phyloP scores from a whole-genome alignment of 371 early-diverging fungal species.

The Choanephora cucurbitarum region DNA sequence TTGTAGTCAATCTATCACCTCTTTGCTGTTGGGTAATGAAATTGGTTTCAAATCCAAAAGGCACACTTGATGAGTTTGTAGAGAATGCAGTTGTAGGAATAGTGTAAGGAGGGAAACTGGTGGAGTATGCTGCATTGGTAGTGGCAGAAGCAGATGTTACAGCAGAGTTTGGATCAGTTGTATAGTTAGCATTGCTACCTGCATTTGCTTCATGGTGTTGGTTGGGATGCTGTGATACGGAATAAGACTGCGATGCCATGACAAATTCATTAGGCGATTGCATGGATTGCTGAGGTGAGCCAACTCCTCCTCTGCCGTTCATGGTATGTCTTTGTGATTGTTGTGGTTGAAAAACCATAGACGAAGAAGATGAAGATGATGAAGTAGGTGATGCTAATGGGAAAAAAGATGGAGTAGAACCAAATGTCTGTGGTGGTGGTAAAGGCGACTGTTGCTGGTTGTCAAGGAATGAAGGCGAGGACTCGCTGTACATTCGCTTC shows the following conservation, averaged over 20 bases:
- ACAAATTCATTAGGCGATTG: conserved; percentile 22
- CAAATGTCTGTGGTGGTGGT: conserved; percentile 16
- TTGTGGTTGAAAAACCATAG: conserved; percentile 32
- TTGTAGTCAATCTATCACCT: conserved; percentile 4
- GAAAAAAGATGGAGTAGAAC: conserved; percentile 26
- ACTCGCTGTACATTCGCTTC: neutral
- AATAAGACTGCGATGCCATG: conserved; percentile 22
- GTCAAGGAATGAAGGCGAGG: neutral
- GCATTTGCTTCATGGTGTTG: neutral
- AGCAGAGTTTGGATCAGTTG: conserved; percentile 5
- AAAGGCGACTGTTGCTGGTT: conserved; percentile 11
- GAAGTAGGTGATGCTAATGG: conserved; percentile 42
- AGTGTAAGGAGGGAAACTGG: conserved; percentile 21
- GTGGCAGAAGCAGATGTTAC: neutral
- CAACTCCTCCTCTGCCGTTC: conserved; percentile 4
- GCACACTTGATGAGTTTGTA: conserved; percentile 13
- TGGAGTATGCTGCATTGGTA: conserved; percentile 11
- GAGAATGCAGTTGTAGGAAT: conserved; percentile 21
- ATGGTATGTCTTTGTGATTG: conserved; percentile 4
- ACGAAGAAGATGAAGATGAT: conserved; percentile 40
- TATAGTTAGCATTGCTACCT: neutral
- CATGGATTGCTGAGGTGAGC: conserved; percentile 23
- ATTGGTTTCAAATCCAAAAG: conserved; percentile 15
- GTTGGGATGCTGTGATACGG: conserved; percentile 18
- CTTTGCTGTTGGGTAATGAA: conserved; percentile 6